Evolutionary conservation across 2,329 filamentous ascomycete genomes (phyloP).

Genomic region (Penicillium corylophilum): DNA sequence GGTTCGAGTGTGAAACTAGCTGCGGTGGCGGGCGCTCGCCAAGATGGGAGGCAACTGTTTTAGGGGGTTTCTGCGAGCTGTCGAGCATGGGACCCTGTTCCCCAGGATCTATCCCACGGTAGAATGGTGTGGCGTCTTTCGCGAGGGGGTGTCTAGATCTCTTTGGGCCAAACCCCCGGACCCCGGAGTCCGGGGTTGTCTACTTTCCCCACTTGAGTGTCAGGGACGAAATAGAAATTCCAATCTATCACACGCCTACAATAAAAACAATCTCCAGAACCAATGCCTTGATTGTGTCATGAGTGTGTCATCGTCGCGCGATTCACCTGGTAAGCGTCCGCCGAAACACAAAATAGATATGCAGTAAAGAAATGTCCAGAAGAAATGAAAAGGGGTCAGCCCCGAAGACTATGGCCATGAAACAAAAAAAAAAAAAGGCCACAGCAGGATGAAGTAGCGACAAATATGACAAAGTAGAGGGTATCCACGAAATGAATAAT

Average conservation of each 20-base stretch:
- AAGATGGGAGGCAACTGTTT: slow-evolving; percentile 3
- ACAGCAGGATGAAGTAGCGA: slow-evolving; percentile 10
- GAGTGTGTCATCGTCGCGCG: slow-evolving; percentile 9
- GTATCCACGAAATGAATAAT: slow-evolving; percentile 25
- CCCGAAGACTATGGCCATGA: slow-evolving; percentile 12
- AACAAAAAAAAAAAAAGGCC: slow-evolving; percentile 11
- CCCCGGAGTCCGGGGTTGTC: neutral
- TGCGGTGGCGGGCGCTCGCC: slow-evolving; percentile 12
- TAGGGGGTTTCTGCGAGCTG: neutral
- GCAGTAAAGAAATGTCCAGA: slow-evolving; percentile 12
- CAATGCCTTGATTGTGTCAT: slow-evolving; percentile 17
- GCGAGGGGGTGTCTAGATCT: neutral
- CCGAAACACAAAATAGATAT: slow-evolving; percentile 11
- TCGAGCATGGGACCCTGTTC: neutral
- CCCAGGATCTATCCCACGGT: neutral
- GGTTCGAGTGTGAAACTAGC: slow-evolving; percentile 9
- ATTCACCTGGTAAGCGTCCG: slow-evolving; percentile 4
- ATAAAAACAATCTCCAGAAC: neutral
- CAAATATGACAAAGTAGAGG: slow-evolving; percentile 15
- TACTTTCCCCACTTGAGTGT: neutral
- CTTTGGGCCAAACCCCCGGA: neutral
- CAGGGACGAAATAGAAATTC: neutral
- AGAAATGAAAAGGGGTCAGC: slow-evolving; percentile 8
- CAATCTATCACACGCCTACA: neutral
- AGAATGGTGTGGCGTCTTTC: neutral